Evolutionary conservation across 2,329 filamentous ascomycete species (phyloP).

Genomic region (Fusarium praegraminearum): DNA sequence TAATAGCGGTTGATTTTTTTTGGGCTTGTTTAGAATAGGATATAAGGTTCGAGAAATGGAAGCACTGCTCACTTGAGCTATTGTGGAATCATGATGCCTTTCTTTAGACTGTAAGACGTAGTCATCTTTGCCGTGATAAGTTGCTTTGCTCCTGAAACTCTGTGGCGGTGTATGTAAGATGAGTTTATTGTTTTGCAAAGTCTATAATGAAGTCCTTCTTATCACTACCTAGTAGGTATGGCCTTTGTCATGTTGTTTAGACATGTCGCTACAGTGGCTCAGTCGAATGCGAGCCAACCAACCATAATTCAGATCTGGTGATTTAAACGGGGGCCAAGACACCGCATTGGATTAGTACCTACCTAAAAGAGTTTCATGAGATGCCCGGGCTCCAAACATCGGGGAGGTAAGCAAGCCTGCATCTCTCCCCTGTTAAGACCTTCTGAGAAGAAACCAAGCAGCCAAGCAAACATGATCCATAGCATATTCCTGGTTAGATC

Average conservation of each 20-base stretch:
- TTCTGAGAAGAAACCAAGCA: background rate
- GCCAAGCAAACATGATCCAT: background rate
- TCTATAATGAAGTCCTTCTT: background rate
- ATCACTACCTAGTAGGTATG: background rate
- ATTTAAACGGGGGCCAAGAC: background rate
- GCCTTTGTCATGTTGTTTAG: background rate
- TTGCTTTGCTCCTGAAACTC: background rate
- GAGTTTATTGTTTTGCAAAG: background rate
- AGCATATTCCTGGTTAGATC: background rate
- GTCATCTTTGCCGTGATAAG: slow-evolving; percentile 11
- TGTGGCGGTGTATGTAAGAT: background rate
- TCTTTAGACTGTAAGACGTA: slow-evolving; percentile 2
- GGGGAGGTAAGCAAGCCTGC: background rate
- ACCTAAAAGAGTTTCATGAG: slow-evolving; percentile 10
- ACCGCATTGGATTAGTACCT: slow-evolving; percentile 23
- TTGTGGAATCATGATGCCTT: slow-evolving; percentile 20
- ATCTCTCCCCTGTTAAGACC: background rate
- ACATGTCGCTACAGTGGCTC: slow-evolving; percentile 9
- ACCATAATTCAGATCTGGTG: background rate
- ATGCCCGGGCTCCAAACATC: background rate
- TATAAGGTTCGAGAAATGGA: slow-evolving; percentile 25
- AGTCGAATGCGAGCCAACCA: background rate
- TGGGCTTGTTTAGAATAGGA: slow-evolving; percentile 32
- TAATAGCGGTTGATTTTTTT: slow-evolving; percentile 18
- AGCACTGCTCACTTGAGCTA: slow-evolving; percentile 24